Percentiles rank a stretch among this genome's conserved stretches.
These are phyloP conservation scores for Harringtonia aguacate DNA, from an alignment of 2,329 filamentous ascomycete species.

Conservation along the genomic window DNA sequence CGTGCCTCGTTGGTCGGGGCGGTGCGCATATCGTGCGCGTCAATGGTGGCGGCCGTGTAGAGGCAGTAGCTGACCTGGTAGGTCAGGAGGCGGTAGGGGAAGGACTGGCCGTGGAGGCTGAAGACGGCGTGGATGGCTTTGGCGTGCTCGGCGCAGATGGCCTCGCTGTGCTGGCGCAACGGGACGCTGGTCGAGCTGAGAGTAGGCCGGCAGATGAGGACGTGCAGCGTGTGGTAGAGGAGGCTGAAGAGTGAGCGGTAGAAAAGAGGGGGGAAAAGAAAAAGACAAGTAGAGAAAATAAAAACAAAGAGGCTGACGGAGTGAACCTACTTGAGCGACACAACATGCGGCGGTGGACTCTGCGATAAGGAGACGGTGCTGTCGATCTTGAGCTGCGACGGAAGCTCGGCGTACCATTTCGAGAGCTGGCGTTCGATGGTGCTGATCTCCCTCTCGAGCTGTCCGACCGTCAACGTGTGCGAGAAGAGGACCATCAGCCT, in stretches of 20 bases:
- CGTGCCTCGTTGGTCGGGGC: not conserved
- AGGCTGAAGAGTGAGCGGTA: not conserved
- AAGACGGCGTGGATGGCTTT: not conserved
- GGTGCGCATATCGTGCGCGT: not conserved
- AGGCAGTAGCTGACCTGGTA: not conserved
- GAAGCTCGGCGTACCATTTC: not conserved
- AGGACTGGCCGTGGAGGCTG: not conserved
- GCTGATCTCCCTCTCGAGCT: not conserved
- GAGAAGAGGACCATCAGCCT: not conserved
- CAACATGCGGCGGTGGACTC: not conserved
- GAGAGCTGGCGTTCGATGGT: not conserved
- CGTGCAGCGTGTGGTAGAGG: not conserved
- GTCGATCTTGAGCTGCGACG: not conserved
- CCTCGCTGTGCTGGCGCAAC: not conserved
- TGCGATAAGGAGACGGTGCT: not conserved
- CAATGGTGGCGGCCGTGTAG: not conserved
- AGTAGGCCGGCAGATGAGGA: not conserved
- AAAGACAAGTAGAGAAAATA: too few species aligned
- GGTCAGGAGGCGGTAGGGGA: not conserved
- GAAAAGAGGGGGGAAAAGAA: too few species aligned
- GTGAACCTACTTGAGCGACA: not conserved
- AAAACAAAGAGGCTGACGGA: too few species aligned
- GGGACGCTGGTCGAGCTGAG: not conserved
- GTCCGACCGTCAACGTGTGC: not conserved
- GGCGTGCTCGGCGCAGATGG: not conserved